These are phyloP conservation scores for Neocallimastix lanati DNA, from an alignment of 192 early-diverging fungal genomes.

Conservation along the genomic window DNA sequence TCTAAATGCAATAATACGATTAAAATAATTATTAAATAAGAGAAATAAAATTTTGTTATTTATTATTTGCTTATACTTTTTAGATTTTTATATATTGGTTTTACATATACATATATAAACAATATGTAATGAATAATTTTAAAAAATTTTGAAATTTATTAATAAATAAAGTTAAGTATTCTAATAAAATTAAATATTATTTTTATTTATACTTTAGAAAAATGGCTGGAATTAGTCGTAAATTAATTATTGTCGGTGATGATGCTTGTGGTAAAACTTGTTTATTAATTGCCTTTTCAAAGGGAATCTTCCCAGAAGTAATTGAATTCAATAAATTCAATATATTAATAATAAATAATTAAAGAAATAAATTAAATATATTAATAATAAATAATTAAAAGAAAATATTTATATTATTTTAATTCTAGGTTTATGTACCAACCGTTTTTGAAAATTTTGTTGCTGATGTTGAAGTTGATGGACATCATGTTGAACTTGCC, in stretches of 20 bases:
- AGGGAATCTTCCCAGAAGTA: constrained; percentile 73
- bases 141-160: no score
- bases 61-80: no score
- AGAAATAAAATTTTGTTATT: no score
- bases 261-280: constrained; percentile 88
- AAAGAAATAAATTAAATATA: not conserved
- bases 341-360: no score
- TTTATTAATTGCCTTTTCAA: constrained; percentile 63
- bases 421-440: constrained; percentile 31
- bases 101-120: no score
- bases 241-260: constrained; percentile 83
- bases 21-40: no score
- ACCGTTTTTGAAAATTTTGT: constrained; percentile 87
- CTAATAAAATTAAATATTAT: no score
- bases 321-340: constrained; percentile 6
- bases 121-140: no score
- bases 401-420: constrained; percentile 1
- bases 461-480: constrained; percentile 70
- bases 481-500: constrained; percentile 63
- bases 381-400: not conserved
- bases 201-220: no score
- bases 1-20: no score
- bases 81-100: no score
- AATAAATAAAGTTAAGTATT: no score
- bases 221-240: constrained; percentile 53